Evolutionary conservation across 441 rosid genomes (phyloP).

Genomic region (Populus hybrid): DNA sequence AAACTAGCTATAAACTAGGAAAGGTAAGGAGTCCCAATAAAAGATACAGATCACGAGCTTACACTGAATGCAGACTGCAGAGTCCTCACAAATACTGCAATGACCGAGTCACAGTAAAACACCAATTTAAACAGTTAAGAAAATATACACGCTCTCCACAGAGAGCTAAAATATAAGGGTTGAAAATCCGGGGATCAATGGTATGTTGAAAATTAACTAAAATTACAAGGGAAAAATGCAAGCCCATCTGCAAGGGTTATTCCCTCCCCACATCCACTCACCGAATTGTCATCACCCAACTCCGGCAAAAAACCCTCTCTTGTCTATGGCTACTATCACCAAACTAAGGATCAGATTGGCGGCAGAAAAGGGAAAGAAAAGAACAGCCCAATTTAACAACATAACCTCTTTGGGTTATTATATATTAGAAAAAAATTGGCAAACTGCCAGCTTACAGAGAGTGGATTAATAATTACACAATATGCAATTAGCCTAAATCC

Average conservation of each 20-base stretch:
- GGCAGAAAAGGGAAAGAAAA: slow-evolving; percentile 4
- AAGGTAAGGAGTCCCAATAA: neutral
- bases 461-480: slow-evolving; percentile 11
- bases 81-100: neutral
- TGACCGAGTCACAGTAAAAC: neutral
- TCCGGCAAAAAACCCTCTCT: neutral
- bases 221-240: neutral
- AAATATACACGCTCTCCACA: slow-evolving; percentile 2
- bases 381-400: slow-evolving; percentile 7
- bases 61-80: neutral
- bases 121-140: slow-evolving; percentile 2
- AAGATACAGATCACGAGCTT: neutral
- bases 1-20: neutral
- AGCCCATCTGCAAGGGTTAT: neutral
- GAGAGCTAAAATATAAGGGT: neutral
- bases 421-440: slow-evolving; percentile 7
- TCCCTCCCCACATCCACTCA: neutral
- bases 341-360: neutral
- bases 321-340: neutral
- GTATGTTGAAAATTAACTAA: neutral
- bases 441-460: slow-evolving; percentile 15
- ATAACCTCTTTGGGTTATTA: neutral
- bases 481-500: slow-evolving; percentile 21
- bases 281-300: neutral
- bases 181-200: neutral